Evolutionary conservation across 1,284 basidiomycete species (phyloP), one percentile per base, ranked within the genome.

Genomic region (Cystobasidium slooffiae): DNA sequence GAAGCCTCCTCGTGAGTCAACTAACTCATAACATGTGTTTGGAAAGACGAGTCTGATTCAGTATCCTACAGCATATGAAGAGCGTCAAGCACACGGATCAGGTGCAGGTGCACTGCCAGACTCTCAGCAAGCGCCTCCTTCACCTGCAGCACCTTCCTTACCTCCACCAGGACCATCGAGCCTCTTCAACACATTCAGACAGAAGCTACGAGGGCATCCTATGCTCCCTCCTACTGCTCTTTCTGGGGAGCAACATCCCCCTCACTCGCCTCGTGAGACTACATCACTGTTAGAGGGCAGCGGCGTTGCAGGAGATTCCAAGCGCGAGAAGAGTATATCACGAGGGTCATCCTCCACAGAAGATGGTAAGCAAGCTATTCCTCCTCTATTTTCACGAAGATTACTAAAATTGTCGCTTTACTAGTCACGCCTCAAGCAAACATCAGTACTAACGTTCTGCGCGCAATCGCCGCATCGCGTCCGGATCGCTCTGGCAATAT

Each of bases 391-490:
- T 61, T 3, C 3, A 41, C 41, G 41, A 20, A 41, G n/a, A 31
- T 18, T 41, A 22, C 41, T 37, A 24, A 24, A 70, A 12, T 44
- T 51, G 31, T 31, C 31, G 31, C 31, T 52, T 14, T 20, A 12
- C 44, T 70, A 75, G 81, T 80, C 12, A 82, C 81, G 43, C 81
- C 81, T 7, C 74, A 79, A 22, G 78, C 79, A n/a, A 79, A 80
- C 41, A 83, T 83, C 72, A 76, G 78, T 75, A 78, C 77, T 67
- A 82, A 82, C 47, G 81, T 83, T 12, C 77, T 81, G 46, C 76
- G 77, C 10, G 82, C 82, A 16, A 79, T 83, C 53, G 78, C 83
- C 39, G 82, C 83, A 0, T 82, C 83, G 3, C 79, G 81, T 18
- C 83, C 83, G 0, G 83, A 84, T 51, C 78, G 79, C 0, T 80